phyloP scores from a whole-genome alignment of 2,329 filamentous ascomycete genomes.

The Penicillium sclerotigenum region DNA sequence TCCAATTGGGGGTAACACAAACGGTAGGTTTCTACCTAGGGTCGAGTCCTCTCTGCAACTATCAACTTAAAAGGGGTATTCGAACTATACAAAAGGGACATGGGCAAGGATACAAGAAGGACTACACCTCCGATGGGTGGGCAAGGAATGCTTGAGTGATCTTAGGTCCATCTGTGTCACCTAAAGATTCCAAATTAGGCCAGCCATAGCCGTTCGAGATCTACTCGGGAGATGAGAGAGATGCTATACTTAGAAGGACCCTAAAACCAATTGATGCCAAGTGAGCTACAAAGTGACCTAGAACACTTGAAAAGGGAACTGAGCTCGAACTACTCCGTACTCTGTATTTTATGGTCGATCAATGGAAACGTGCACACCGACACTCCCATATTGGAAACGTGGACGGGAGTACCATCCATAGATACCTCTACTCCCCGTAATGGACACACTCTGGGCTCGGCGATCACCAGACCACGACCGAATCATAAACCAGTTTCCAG shows the following conservation, averaged over 20 bases:
- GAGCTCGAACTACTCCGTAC: too few species aligned
- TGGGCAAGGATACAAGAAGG: background rate
- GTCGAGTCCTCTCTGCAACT: background rate
- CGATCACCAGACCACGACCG: conserved; percentile 2
- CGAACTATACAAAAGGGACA: background rate
- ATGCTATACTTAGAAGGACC: background rate
- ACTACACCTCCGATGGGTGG: background rate
- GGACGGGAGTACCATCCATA: background rate
- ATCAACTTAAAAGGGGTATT: background rate
- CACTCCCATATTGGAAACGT: background rate
- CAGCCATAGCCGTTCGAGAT: conserved; percentile 6
- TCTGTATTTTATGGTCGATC: background rate
- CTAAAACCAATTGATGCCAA: background rate
- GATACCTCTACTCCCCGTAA: background rate
- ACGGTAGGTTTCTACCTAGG: background rate
- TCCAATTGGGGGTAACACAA: background rate
- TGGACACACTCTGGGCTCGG: background rate
- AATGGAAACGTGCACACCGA: conserved; percentile 4
- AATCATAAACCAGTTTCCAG: conserved; percentile 9
- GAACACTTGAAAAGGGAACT: background rate
- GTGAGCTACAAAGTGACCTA: background rate
- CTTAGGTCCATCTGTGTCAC: conserved; percentile 6
- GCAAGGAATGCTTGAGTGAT: background rate
- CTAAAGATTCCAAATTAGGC: background rate
- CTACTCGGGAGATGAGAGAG: background rate